These are phyloP conservation scores for Fusarium citri DNA, from an alignment of 2,329 filamentous ascomycete genomes.

Conservation along the genomic window DNA sequence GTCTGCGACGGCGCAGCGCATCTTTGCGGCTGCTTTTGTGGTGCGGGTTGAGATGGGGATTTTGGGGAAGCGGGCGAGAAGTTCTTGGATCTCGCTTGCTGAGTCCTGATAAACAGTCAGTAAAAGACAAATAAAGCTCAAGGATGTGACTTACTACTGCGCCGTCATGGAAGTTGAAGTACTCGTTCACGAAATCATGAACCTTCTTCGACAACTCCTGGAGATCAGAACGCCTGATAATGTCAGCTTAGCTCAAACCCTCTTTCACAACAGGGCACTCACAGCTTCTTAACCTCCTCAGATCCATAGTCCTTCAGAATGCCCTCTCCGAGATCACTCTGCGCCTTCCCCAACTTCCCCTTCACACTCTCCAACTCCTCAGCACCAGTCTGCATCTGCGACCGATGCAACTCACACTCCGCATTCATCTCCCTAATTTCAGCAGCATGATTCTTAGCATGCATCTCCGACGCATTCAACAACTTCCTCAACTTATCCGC, in stretches of 20 bases:
- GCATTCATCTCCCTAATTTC: constrained; percentile 46
- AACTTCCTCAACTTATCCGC: constrained; percentile 54
- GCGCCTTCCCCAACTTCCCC: constrained; percentile 36
- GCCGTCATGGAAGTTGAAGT: constrained; percentile 45
- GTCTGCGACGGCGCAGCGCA: constrained; percentile 49
- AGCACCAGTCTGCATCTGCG: constrained; percentile 36
- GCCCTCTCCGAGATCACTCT: constrained; percentile 41
- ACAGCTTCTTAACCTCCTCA: constrained; percentile 43
- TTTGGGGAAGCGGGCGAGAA: constrained; percentile 38
- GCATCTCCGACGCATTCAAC: constrained; percentile 30
- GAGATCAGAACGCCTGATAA: constrained; percentile 43
- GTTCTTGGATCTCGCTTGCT: constrained; percentile 41
- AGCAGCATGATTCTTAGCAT: constrained; percentile 30
- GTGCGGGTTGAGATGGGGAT: constrained; percentile 42
- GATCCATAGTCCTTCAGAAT: constrained; percentile 36
- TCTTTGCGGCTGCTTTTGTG: constrained; percentile 37
- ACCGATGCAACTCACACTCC: constrained; percentile 43
- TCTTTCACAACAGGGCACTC: no score
- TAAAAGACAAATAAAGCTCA: fast-evolving
- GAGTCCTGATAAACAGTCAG: constrained; percentile 24
- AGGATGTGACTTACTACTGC: constrained; percentile 25
- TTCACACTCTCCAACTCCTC: constrained; percentile 37
- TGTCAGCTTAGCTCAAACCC: no score
- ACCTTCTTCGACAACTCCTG: constrained; percentile 41
- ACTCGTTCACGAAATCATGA: constrained; percentile 44